These are phyloP conservation scores for Sclerotinia minor DNA, from an alignment of 2,329 filamentous ascomycete species.

Conservation along the genomic window DNA sequence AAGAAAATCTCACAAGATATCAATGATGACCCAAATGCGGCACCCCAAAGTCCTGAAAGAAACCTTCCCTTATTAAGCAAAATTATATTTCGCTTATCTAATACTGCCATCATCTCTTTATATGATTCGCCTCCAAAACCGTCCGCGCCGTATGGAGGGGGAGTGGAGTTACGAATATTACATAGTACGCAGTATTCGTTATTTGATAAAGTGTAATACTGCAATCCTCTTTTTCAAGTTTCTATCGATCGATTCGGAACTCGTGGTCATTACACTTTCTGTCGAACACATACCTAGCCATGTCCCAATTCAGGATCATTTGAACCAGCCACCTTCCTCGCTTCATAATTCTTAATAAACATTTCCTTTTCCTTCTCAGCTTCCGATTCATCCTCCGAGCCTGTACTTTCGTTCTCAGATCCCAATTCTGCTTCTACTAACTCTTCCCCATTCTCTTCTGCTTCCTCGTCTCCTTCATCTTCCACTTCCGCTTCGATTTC, in stretches of 20 bases:
- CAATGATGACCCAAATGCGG: constrained; percentile 18
- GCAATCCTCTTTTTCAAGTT: too few species aligned
- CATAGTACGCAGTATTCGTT: too few species aligned
- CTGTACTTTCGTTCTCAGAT: constrained; percentile 23
- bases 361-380: constrained; percentile 25
- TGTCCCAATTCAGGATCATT: not conserved
- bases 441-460: constrained; percentile 1
- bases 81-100: not conserved
- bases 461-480: constrained; percentile 19
- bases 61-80: constrained; percentile 5
- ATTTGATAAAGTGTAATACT: not conserved
- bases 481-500: constrained; percentile 1
- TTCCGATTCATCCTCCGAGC: constrained; percentile 22
- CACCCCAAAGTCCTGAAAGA: not conserved
- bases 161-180: too few species aligned
- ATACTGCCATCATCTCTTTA: not conserved
- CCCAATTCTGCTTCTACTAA: constrained; percentile 12
- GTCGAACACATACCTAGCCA: not conserved
- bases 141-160: not conserved
- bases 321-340: not conserved
- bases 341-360: constrained; percentile 24
- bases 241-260: not conserved
- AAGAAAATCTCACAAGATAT: not conserved
- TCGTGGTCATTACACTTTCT: not conserved
- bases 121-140: not conserved